Evolutionary conservation across 2,329 filamentous ascomycete species (phyloP).

Genomic region (Seiridium cupressi): DNA sequence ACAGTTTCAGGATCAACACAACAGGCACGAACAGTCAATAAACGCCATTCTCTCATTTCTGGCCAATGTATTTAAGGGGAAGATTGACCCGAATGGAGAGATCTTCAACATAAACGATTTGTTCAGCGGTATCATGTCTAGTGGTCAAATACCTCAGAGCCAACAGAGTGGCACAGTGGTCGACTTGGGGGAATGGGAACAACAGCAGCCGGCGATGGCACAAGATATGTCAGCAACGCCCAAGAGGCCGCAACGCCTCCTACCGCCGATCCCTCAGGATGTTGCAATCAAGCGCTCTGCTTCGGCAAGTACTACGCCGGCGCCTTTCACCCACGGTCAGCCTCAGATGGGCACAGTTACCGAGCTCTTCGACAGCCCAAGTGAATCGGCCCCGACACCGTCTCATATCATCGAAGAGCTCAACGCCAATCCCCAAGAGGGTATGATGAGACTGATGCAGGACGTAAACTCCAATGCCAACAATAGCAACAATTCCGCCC

Average conservation of each 20-base stretch:
- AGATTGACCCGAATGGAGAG: constrained; percentile 78
- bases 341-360: constrained; percentile 57
- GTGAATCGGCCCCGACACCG: constrained; percentile 42
- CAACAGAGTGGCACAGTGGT: constrained; percentile 57
- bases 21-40: constrained; percentile 97
- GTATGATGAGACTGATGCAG: constrained; percentile 65
- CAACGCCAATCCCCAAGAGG: constrained; percentile 56
- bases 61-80: constrained; percentile 93
- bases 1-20: constrained; percentile 87
- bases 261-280: constrained; percentile 49
- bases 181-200: constrained; percentile 59
- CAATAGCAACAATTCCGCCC: constrained; percentile 34
- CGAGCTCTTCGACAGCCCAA: constrained; percentile 55
- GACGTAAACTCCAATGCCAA: constrained; percentile 56
- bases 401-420: constrained; percentile 55
- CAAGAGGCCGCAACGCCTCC: constrained; percentile 52
- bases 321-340: constrained; percentile 30
- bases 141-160: constrained; percentile 42
- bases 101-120: constrained; percentile 80
- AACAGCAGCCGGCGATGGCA: constrained; percentile 39
- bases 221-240: constrained; percentile 36
- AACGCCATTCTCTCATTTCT: constrained; percentile 98
- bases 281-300: constrained; percentile 23
- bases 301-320: constrained; percentile 24
- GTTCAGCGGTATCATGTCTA: constrained; percentile 72